Conservation (phyloP, 371 early-diverging fungal genomes). For the Mucor sp. region DNA sequence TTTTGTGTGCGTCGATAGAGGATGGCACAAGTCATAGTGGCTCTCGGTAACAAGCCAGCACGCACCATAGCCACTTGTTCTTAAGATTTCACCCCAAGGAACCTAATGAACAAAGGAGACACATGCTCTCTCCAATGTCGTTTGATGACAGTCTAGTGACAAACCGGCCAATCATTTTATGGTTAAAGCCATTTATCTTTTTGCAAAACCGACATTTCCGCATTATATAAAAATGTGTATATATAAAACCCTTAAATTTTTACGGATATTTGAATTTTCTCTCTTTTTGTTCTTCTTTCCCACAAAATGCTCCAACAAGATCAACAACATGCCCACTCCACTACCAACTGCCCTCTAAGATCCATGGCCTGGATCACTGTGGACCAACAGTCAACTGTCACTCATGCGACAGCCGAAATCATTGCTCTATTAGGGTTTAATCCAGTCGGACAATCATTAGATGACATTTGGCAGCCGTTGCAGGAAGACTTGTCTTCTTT, state of each 20-base stretch:
- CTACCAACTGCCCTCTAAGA: slow-evolving; percentile 20
- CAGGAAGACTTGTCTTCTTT: slow-evolving; percentile 3
- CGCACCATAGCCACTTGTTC: too few relatives aligned
- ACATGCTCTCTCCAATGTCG: too few relatives aligned
- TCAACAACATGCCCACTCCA: slow-evolving; percentile 2
- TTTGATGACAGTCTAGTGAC: too few relatives aligned
- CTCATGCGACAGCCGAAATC: slow-evolving; percentile 19
- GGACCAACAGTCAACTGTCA: slow-evolving; percentile 5
- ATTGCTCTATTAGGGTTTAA: slow-evolving; percentile 10
- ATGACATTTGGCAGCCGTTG: slow-evolving; percentile 8
- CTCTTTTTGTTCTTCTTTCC: neutral
- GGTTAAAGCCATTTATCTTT: too few relatives aligned
- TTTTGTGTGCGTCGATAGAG: too few relatives aligned
- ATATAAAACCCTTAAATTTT: neutral
- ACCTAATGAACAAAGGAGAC: too few relatives aligned
- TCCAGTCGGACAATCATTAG: slow-evolving; percentile 8
- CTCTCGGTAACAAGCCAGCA: too few relatives aligned
- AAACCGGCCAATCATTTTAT: too few relatives aligned
- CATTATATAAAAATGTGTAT: neutral
- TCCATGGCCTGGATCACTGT: slow-evolving; percentile 25
- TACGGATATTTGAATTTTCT: neutral
- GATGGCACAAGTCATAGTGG: too few relatives aligned
- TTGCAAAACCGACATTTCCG: too few relatives aligned
- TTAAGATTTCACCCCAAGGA: too few relatives aligned
- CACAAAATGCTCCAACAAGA: neutral